Evolutionary conservation across 495 filamentous ascomycete genomes (phyloP).

Genomic region (Arthonia radiata): DNA sequence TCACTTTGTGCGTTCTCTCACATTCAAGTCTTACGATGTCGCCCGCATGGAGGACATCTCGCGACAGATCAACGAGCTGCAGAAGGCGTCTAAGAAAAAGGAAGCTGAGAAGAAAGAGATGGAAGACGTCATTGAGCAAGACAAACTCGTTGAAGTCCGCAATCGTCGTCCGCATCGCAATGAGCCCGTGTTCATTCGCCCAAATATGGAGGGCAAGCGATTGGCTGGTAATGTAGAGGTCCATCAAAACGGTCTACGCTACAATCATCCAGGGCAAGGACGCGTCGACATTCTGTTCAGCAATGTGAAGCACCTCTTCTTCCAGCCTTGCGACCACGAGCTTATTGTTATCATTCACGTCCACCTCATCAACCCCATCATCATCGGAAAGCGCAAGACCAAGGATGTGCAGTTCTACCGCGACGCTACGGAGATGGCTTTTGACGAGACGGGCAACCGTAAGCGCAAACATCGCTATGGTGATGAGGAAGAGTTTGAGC

Average conservation of each 20-base stretch:
- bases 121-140: conserved; percentile 99
- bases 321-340: conserved; percentile 89
- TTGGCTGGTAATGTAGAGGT: conserved; percentile 89
- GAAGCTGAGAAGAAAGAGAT: conserved; percentile 98
- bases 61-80: conserved; percentile 74
- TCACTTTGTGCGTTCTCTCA: conserved; percentile 86
- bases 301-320: conserved; percentile 96
- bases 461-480: conserved; percentile 97
- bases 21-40: conserved; percentile 72
- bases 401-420: conserved; percentile 97
- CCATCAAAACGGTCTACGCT: conserved; percentile 95
- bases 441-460: conserved; percentile 94
- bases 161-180: conserved; percentile 65
- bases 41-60: conserved; percentile 72
- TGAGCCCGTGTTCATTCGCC: conserved; percentile 80
- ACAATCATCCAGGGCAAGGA: conserved; percentile 79
- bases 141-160: conserved; percentile 63
- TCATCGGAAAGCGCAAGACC: conserved; percentile 96
- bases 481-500: conserved; percentile 96
- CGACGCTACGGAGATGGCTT: conserved; percentile 94
- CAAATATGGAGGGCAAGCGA: conserved; percentile 84
- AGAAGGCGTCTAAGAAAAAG: conserved; percentile 65
- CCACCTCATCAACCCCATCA: conserved; percentile 91
- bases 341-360: conserved; percentile 95
- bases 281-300: conserved; percentile 87